Percentiles rank a stretch among this genome's conserved stretches.
These are phyloP conservation scores for Lasiodiplodia hormozganensis DNA, from an alignment of 2,329 filamentous ascomycete genomes.

Conservation along the genomic window DNA sequence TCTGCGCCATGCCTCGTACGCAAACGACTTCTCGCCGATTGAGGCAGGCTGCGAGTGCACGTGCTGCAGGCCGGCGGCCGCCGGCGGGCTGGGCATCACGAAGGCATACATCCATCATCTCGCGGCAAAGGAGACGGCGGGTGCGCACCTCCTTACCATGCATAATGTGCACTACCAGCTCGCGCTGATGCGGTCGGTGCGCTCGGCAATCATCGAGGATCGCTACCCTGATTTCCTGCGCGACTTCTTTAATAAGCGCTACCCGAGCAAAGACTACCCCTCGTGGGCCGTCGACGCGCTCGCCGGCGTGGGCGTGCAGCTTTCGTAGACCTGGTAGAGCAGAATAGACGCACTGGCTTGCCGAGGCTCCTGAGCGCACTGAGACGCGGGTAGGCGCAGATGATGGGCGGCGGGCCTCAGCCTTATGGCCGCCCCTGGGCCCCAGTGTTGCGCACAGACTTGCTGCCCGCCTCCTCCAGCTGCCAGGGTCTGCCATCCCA, in stretches of 20 bases:
- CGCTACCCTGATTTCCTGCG: constrained; percentile 78
- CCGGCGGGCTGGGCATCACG: constrained; percentile 81
- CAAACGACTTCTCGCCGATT: constrained; percentile 81
- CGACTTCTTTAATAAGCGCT: constrained; percentile 78
- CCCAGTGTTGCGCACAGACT: constrained; percentile 12
- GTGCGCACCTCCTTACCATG: constrained; percentile 84
- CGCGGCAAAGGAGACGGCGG: constrained; percentile 91
- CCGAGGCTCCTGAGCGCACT: not conserved
- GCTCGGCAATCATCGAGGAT: constrained; percentile 82
- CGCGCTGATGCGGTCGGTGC: constrained; percentile 76
- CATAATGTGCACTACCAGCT: constrained; percentile 96
- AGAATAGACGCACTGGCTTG: not conserved
- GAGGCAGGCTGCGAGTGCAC: constrained; percentile 82
- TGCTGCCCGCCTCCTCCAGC: constrained; percentile 8
- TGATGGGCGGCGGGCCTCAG: constrained; percentile 21
- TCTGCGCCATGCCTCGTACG: constrained; percentile 76
- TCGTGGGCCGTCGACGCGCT: constrained; percentile 85
- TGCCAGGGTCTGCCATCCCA: constrained; percentile 13
- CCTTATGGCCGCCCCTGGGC: constrained; percentile 19
- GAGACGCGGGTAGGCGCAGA: constrained; percentile 11
- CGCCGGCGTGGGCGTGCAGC: constrained; percentile 77
- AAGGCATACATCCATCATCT: constrained; percentile 91
- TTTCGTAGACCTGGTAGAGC: constrained; percentile 40
- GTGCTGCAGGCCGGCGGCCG: constrained; percentile 71
- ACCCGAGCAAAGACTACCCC: constrained; percentile 75